Evolutionary conservation across 192 early-diverging fungal species (phyloP).

Genomic region (Coemansia sp.): DNA sequence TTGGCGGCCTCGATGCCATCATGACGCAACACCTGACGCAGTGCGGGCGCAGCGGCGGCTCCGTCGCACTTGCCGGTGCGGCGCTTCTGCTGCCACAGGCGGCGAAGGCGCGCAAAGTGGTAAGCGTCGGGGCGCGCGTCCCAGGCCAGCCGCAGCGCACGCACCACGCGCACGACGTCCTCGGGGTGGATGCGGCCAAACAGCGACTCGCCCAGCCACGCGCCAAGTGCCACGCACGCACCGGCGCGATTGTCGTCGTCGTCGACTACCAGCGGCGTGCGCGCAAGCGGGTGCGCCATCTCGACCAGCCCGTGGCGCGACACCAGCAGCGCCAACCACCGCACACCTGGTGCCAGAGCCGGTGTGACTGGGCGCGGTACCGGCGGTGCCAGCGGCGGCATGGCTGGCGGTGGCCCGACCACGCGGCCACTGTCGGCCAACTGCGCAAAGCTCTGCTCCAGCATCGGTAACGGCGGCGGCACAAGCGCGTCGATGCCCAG

Average conservation of each 20-base stretch:
- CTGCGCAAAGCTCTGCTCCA: constrained; percentile 37
- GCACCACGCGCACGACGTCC: constrained; percentile 46
- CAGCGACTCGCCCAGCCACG: constrained; percentile 48
- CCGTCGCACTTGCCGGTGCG: neutral
- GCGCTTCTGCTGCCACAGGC: constrained; percentile 44
- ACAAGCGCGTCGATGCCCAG: constrained; percentile 32
- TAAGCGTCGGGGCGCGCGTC: constrained; percentile 51
- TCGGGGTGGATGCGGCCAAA: constrained; percentile 53
- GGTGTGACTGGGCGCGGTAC: constrained; percentile 1
- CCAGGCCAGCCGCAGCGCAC: constrained; percentile 50
- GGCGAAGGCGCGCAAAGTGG: constrained; percentile 52
- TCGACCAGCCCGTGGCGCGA: constrained; percentile 55
- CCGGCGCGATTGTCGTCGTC: constrained; percentile 11
- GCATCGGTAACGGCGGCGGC: constrained; percentile 42
- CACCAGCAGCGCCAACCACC: constrained; percentile 49
- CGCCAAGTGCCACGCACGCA: constrained; percentile 34
- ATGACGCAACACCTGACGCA: constrained; percentile 20
- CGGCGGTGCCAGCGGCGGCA: constrained; percentile 26
- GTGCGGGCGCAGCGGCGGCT: constrained; percentile 16
- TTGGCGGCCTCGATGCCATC: constrained; percentile 53
- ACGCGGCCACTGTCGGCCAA: constrained; percentile 16
- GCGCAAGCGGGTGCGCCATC: constrained; percentile 48
- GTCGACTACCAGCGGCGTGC: constrained; percentile 22
- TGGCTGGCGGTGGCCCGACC: constrained; percentile 38
- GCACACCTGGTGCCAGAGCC: constrained; percentile 15